Evolutionary conservation across 1,284 basidiomycete species (phyloP), one percentile per base, ranked within the genome.

Genomic region (Tetrapyrgos nigripes): DNA sequence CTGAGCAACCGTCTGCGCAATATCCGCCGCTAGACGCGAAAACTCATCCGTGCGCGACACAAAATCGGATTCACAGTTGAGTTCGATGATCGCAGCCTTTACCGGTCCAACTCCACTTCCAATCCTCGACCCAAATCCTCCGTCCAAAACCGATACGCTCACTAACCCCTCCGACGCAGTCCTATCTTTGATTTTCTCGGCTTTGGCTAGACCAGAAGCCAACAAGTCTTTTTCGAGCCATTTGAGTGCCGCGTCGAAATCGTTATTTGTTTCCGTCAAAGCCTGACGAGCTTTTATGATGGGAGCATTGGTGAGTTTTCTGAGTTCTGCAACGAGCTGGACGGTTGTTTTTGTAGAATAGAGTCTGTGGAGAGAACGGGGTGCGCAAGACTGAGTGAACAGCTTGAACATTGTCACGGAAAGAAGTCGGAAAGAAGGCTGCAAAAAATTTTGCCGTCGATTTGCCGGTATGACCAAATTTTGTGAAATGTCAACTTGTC

Each of bases 41-140:
- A 98, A 98, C 9, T 96, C 81, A 59, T 91, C 86, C 70, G 95
- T 97, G 64, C 93, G 80, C 17, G 89, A 94, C 13, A 98, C 96
- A 73, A 98, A 98, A 76, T 98, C 96, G 44, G 96, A 98, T 79
- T 98, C 96, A 80, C 96, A 98, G 69, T 94, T 96, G 61, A 98
- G 82, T 74, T 98, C 96, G 59, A 98, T 81, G 82, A 98, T 92
- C 13, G 90, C 88, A 5, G 92, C 94, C 26, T 92, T 84, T 44
- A 93, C 80, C 26, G 84, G 83, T 4, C 80, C 76, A 43, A 71
- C 73, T 23, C 74, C 69, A 33, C 63, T 58, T 17, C 69, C 70
- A n/a, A n/a, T n/a, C n/a, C n/a, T n/a, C n/a, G n/a, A n/a, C n/a
- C n/a, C n/a, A n/a, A n/a, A n/a, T n/a, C n/a, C n/a, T 19, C 82